Conservation (phyloP, 495 filamentous ascomycete species). For the Neurospora sp. region DNA sequence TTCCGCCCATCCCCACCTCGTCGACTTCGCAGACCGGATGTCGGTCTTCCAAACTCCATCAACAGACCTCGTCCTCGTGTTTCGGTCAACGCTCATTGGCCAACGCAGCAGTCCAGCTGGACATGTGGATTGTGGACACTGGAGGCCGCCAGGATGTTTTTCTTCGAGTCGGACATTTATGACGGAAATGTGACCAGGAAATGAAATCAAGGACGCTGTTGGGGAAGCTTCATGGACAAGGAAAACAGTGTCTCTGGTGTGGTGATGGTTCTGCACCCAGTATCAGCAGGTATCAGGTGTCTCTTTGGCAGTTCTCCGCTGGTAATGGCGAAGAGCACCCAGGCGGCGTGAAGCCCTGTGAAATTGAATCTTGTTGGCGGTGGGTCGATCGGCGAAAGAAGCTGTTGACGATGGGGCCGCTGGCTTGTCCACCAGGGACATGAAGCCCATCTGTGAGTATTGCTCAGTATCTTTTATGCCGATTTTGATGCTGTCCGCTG, state of each 20-base stretch:
- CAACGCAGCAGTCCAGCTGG: too few relatives aligned
- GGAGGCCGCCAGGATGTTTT: too few relatives aligned
- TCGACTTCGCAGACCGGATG: too few relatives aligned
- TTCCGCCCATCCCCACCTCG: too few relatives aligned
- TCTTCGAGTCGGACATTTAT: too few relatives aligned
- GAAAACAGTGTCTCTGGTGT: not conserved
- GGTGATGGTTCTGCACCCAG: not conserved
- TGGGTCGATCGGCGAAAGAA: not conserved
- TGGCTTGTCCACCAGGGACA: not conserved
- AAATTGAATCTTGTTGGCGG: not conserved
- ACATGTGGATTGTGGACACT: too few relatives aligned
- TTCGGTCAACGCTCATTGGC: too few relatives aligned
- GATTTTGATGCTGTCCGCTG: not conserved
- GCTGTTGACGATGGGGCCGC: not conserved
- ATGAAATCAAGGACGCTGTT: too few relatives aligned
- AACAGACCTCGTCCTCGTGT: too few relatives aligned
- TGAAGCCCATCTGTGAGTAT: not conserved
- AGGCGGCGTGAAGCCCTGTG: not conserved
- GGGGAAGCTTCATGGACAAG: not conserved
- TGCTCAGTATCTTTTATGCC: too few relatives aligned
- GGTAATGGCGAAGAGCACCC: not conserved
- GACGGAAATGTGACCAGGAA: too few relatives aligned
- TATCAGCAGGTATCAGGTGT: not conserved
- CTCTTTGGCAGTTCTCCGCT: not conserved
- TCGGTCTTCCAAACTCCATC: too few relatives aligned